Evolutionary conservation across 2,329 filamentous ascomycete genomes (phyloP).

Genomic region (Colletotrichum acutatum): DNA sequence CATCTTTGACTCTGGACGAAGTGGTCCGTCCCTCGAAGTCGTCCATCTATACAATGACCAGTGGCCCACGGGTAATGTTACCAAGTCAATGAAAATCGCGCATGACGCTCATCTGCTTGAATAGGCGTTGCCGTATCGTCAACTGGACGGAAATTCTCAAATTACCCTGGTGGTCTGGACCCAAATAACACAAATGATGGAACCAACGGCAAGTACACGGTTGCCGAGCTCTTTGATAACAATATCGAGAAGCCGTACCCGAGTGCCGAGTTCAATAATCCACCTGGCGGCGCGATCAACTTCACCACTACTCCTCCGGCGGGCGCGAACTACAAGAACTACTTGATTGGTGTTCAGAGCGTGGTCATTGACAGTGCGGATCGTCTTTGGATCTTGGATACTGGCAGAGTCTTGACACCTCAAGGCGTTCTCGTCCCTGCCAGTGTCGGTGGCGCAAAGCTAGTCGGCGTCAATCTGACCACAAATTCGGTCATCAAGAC

Average conservation of each 20-base stretch:
- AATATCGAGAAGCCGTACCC: slow-evolving; percentile 1
- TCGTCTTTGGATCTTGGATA: slow-evolving; percentile 12
- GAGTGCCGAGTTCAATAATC: background rate
- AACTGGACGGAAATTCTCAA: slow-evolving; percentile 8
- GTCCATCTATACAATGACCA: slow-evolving; percentile 9
- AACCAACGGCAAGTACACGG: slow-evolving; percentile 1
- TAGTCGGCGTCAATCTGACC: background rate
- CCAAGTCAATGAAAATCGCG: background rate
- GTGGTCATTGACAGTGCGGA: slow-evolving; percentile 11
- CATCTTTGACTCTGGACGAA: background rate
- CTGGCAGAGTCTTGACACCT: background rate
- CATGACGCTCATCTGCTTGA: background rate
- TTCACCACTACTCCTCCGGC: slow-evolving; percentile 4
- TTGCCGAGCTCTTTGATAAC: slow-evolving; percentile 1
- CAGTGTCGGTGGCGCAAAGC: slow-evolving; percentile 7
- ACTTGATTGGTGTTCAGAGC: slow-evolving; percentile 11
- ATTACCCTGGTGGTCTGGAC: slow-evolving; percentile 9
- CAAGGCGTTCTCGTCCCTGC: slow-evolving; percentile 11
- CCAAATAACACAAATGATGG: slow-evolving; percentile 15
- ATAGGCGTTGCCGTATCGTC: slow-evolving; percentile 4
- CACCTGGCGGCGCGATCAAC: slow-evolving; percentile 14
- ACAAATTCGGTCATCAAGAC: slow-evolving; percentile 5
- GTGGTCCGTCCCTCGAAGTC: slow-evolving; percentile 6
- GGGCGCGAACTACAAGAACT: background rate
- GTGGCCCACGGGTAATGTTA: slow-evolving; percentile 6